Base-by-base conservation (phyloP, 2,329 filamentous ascomycete genomes). In the Verticillium albo-atrum region DNA sequence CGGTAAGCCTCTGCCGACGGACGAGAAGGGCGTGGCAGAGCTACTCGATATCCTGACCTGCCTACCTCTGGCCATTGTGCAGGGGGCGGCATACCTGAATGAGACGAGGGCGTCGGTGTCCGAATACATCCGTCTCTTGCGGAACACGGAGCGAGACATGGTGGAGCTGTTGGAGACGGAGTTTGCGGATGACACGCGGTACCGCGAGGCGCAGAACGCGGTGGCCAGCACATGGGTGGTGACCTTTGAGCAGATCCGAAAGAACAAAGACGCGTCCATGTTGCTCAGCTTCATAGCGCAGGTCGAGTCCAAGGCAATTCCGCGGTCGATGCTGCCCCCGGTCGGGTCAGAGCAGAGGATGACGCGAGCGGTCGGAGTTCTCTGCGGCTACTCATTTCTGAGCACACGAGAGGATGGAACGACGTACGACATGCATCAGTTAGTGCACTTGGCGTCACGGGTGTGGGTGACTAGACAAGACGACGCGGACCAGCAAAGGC, bases 21-120 rank as follows among this genome's bases (percentile, higher is more conserved):
- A 65, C 60, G 57, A 60, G 54, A 32, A 32, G 30, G 35, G 30
- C 27, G 61, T 55, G 4, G 61, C 59, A 27, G 61, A 65, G 59
- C 61, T 72, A 12, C 63, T 70, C 6, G 57, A 61, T 20, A 56
- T 67, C 35, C 66, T 72, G 5, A 64, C 64, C 37, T 65, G 69
- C 51, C 64, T 68, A n/a, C 68, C 68, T 12, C 66, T 72, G 25
- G 66, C 66, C 6, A 52, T 68, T 10, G 65, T 64, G 30, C 62
- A 68, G 54, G 67, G 67, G 25, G 67, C 64, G 6, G 56, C 62
- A 6, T 70, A 65, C 60, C 25, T 70, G 26, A 54, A 50, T 20
- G 56, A 65, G 52, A 67, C 60, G 14, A 47, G 47, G 52, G 34
- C 62, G 28, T 47, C 56, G 15, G 58, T 61, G 20, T 30, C 50